Base-by-base conservation (phyloP, 2,329 filamentous ascomycete species). In the Neofusicoccum kwambonambiense region DNA sequence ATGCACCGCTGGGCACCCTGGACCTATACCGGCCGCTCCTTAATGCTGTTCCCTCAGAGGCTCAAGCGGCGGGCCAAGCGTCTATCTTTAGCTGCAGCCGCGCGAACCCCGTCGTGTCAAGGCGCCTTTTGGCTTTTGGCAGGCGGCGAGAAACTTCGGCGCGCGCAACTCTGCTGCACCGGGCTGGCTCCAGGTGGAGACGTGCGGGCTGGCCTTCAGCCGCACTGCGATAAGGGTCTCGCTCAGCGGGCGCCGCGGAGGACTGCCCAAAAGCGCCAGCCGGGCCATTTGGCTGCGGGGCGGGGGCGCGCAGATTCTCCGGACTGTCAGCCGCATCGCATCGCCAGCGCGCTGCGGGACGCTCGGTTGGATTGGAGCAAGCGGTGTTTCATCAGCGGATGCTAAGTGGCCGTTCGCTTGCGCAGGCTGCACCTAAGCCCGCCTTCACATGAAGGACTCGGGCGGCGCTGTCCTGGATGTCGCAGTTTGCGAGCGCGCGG, bases 171-270 rank as follows among this genome's bases (percentile, higher is more conserved):
- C 45, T 49, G 45, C 19, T 49, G 45, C 45, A 19, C 45, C 45
- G 45, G 45, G 5, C 45, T 9, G 17, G 5, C 4, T 11, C 4
- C 27, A 31, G 27, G 27, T 31, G 27, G 4, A 31, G 27, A 31
- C 27, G 27, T 9, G 50, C 49, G 15, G 49, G 49, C 49, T 9
- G 49, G n/a, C 37, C 35, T 37, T 60, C 42, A 60, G 56, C 56
- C 42, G 56, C 56, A 47, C 50, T 17, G 56, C 56, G 56, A 60
- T 60, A 60, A 60, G 56, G 56, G 56, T 47, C 54, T 57, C 39
- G 39, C 47, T 34, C 51, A 22, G 27, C 27, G 27, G 27, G 27
- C 27, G 27, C n/a, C 41, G 31, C 56, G 56, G 56, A 17, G 27
- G 56, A 60, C 15, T 60, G 56, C 56, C 56, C 41, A 15, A 60